Conservation (phyloP, 805 yeast genomes). For the Cyberlindnera samutprakarnensis region DNA sequence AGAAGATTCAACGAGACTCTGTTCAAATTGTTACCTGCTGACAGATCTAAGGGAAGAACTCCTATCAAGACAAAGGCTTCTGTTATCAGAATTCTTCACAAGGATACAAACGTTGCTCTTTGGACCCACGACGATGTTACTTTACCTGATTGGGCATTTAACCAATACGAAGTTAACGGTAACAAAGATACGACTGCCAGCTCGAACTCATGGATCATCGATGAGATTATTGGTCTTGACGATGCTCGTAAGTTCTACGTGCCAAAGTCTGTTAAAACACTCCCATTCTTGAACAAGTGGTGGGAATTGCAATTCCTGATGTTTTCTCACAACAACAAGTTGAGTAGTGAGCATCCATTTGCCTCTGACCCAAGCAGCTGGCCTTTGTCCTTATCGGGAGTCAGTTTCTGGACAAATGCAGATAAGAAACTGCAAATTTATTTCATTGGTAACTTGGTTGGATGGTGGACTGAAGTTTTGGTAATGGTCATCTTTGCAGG, state of each 20-base stretch:
- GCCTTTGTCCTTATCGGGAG: conserved; percentile 89
- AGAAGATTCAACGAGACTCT: conserved; percentile 63
- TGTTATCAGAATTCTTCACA: conserved; percentile 65
- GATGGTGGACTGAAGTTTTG: conserved; percentile 79
- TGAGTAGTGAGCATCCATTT: conserved; percentile 87
- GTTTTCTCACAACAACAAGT: conserved; percentile 88
- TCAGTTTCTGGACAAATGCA: conserved; percentile 88
- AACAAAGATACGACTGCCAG: conserved; percentile 69
- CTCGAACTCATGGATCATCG: conserved; percentile 71
- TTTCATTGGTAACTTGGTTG: conserved; percentile 83
- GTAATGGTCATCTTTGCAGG: conserved; percentile 58
- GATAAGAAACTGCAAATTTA: conserved; percentile 69
- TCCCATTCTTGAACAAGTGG: conserved; percentile 84
- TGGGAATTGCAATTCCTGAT: conserved; percentile 78
- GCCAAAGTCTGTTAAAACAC: conserved; percentile 52
- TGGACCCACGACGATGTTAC: conserved; percentile 83
- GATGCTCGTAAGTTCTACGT: conserved; percentile 57
- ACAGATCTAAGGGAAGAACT: conserved; percentile 41
- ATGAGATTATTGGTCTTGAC: conserved; percentile 54
- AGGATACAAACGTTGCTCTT: conserved; percentile 83
- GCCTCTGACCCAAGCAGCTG: conserved; percentile 88
- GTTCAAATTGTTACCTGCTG: conserved; percentile 62
- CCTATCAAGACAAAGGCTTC: conserved; percentile 64
- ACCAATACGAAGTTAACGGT: conserved; percentile 92
- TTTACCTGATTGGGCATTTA: conserved; percentile 93